Base-by-base conservation (phyloP, 805 yeast species). In the Kodamaea hsintzibuensis region DNA sequence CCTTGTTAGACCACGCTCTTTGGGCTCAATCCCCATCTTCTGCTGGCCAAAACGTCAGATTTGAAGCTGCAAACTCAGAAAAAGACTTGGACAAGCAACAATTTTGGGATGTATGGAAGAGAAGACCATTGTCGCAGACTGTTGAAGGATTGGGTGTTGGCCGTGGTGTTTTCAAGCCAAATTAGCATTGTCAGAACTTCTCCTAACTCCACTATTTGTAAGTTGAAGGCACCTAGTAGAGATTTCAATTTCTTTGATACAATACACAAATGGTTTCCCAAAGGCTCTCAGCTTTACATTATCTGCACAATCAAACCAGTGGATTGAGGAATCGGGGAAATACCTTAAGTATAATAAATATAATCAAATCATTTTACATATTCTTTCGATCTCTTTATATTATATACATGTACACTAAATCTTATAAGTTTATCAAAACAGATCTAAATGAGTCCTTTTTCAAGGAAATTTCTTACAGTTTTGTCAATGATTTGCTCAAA, bases 91-190 rank as follows among this genome's bases (percentile, higher is more conserved):
- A 67, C 49, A 67, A 65, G 58, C 70, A 65, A 60, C 85, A 85
- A 39, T 88, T 88, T 73, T 90, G 91, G 91, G 93, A 89, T 59
- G 85, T 85, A 38, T 82, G 84, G 67, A 82, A 84, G 74, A 85
- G 96, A 77, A 82, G 89, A 64, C 96, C 96, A 14, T 73, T 89
- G 60, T 83, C 91, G 17, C 91, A 88, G 72, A 88, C 96, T 8
- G 81, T 87, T 25, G 86, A 82, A 57, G 85, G 84, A 63, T 77
- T 89, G 60, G 96, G 96, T 59, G 83, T 73, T 60, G 86, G 86
- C 52, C 75, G 86, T 67, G 85, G 86, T 60, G 78, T 82, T 55
- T 76, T 79, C 60, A 74, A 74, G 64, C 54, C 54, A 45, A 45
- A 14, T 39, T 51, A 51, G 48, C 35, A 44, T 40, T 19, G n/a